phyloP scores from a whole-genome alignment of 2,329 filamentous ascomycete genomes.

The Neopestalotiopsis rosae region DNA sequence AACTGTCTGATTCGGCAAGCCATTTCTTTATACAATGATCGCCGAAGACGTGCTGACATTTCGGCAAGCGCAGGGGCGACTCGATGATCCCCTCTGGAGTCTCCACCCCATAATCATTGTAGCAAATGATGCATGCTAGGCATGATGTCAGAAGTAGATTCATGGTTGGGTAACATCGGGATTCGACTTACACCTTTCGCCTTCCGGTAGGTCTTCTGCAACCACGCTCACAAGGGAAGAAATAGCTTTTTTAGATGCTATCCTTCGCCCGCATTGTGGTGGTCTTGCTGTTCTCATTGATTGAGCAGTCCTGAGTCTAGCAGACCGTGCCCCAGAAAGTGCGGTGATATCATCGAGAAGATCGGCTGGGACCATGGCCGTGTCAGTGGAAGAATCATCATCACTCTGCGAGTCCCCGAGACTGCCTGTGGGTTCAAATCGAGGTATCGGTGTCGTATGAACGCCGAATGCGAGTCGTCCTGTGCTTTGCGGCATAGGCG shows the following conservation, averaged over 20 bases:
- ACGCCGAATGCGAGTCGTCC: no score
- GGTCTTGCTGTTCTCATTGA: conserved; percentile 46
- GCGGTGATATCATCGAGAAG: conserved; percentile 22
- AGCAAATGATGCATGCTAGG: conserved; percentile 67
- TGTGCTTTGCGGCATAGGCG: conserved; percentile 8
- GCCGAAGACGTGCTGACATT: conserved; percentile 69
- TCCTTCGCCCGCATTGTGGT: conserved; percentile 44
- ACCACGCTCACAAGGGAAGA: conserved; percentile 52
- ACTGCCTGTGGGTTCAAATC: not conserved
- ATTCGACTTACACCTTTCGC: conserved; percentile 51
- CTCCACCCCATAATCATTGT: conserved; percentile 63
- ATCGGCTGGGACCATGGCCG: conserved; percentile 17
- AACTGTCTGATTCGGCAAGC: conserved; percentile 67
- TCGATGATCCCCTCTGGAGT: conserved; percentile 65
- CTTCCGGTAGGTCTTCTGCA: conserved; percentile 48
- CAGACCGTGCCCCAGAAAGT: conserved; percentile 31
- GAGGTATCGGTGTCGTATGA: not conserved
- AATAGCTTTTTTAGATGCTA: conserved; percentile 54
- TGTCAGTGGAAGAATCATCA: conserved; percentile 20
- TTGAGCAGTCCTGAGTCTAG: conserved; percentile 35
- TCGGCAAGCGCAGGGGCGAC: conserved; percentile 61
- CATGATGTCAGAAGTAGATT: conserved; percentile 20
- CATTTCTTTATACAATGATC: conserved; percentile 70
- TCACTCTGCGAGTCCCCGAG: conserved; percentile 20
- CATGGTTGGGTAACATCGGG: not conserved